Evolutionary conservation across 768 basidiomycete genomes (phyloP), one percentile per base, ranked within the genome.

Genomic region (Agaricus subrufescens): DNA sequence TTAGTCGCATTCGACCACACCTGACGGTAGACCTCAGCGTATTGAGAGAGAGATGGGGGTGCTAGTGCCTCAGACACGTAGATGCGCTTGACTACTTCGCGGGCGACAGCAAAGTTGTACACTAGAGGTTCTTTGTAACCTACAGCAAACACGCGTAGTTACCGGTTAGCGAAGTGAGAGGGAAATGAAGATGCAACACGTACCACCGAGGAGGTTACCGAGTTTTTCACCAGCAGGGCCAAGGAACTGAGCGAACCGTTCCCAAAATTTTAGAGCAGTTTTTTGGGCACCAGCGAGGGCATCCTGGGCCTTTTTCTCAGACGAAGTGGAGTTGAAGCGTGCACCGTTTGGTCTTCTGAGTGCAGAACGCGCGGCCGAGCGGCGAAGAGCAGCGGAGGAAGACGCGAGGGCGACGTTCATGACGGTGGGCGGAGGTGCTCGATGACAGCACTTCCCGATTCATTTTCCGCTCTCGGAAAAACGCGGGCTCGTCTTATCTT

Each of bases 31-130:
- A 83, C 83, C 34, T 73, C 71, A 29, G 75, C 72, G 64, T 89
- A 65, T 40, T 82, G 69, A 25, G 75, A 69, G 23, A 86, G 52
- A 27, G 80, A 78, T 12, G 92, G 93, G 10, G 89, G 91, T 53
- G 80, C 77, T 53, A 90, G 83, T 58, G 75, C 83, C 71, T 92
- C 90, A 39, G 80, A 77, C 52, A 81, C 65, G 71, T 91, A 91
- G 51, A 92, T 75, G 59, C 88, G 85, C 72, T 89, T 90, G 51
- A 81, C 64, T 48, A 96, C 62, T 66, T 94, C 91, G 51, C 85
- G 83, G 19, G 82, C 76, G 47, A 95, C 90, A 52, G 85, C 67
- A 29, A 89, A 73, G 75, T 94, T 93, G 77, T 93, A 94, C 29
- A 81, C 58, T 37, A 94, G 66, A 4, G 91, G 91, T 65, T 89